phyloP scores from a whole-genome alignment of 108 stramenopile genomes.

The Cylindrotheca closterium region DNA sequence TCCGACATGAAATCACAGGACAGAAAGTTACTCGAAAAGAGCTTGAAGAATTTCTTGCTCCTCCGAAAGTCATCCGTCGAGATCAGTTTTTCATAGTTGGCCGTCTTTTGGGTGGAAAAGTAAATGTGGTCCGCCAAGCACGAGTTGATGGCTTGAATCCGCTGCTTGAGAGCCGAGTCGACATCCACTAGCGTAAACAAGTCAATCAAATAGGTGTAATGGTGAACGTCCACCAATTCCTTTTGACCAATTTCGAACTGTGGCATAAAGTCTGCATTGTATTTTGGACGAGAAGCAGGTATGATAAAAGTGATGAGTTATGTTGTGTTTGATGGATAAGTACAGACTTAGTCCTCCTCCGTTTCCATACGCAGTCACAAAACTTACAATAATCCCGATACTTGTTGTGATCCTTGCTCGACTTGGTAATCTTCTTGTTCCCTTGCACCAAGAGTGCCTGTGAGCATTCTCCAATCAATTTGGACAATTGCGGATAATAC shows the following conservation, averaged over 20 bases:
- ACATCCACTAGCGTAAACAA: slow-evolving; percentile 7
- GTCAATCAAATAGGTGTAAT: slow-evolving; percentile 31
- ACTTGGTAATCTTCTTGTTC: slow-evolving; percentile 10
- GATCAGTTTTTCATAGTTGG: slow-evolving; percentile 31
- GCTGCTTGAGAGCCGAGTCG: slow-evolving; percentile 13
- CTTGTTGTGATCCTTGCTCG: not conserved
- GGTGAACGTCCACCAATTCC: slow-evolving; percentile 30
- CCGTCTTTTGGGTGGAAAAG: slow-evolving; percentile 20
- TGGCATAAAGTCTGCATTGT: slow-evolving; percentile 28
- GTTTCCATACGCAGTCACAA: not conserved
- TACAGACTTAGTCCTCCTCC: too few species aligned
- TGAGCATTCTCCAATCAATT: slow-evolving; percentile 12
- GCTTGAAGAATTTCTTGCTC: slow-evolving; percentile 16
- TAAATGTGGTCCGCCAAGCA: slow-evolving; percentile 21
- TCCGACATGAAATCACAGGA: slow-evolving; percentile 13
- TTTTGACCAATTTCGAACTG: slow-evolving; percentile 32
- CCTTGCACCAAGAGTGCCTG: slow-evolving; percentile 6
- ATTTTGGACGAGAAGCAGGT: not conserved
- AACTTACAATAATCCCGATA: slow-evolving; percentile 29
- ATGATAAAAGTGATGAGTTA: too few species aligned
- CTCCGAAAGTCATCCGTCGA: slow-evolving; percentile 14
- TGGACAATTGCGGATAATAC: slow-evolving; percentile 13
- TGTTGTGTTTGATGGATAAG: too few species aligned
- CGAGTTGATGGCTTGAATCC: slow-evolving; percentile 27
- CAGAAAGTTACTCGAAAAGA: slow-evolving; percentile 24